Evolutionary conservation across 352 stramenopile species (phyloP), one percentile per base, ranked within the genome.

Genomic region (Pythium oligandrum): DNA sequence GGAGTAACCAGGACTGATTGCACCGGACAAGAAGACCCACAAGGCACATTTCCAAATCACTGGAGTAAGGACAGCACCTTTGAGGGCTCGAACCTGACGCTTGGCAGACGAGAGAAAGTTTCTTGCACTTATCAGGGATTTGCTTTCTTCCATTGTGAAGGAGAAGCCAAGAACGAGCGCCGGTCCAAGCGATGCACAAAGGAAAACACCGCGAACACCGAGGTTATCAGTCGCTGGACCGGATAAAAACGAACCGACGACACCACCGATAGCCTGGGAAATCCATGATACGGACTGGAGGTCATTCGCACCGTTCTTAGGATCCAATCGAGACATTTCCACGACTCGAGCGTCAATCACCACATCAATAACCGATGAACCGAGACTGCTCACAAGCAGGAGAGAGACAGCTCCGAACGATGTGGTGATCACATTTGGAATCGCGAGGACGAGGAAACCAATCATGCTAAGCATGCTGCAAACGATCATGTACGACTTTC

Each of bases 321-420:
- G 79, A 44, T 92, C 82, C 11, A 92, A 59, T 17, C 90, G 71
- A 53, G 88, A 96, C 73, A 97, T 97, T 67, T 98, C 89, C 6
- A 99, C 95, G 3, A 98, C 94, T 53, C 97, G 86, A 11, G 93
- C 94, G 77, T 99, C 96, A 38, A 96, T 97, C 4, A 98, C 93
- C 4, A 99, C 96, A 70, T 99, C 96, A 43, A 92, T 97, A 36
- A 98, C 78, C 8, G 96, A 91, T 33, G 97, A 88, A 11, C 87
- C 90, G 36, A 94, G 73, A 53, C 78, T 97, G 35, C 85, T 88
- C 8, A 98, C 45, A 32, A 93, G 80, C 11, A 92, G 58, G 50
- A 86, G 71, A 6, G 82, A 56, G 5, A 89, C 64, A 0, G 82
- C 71, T 4, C 70, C 66, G 36, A 86, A 55, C 11, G 78, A 61